Evolutionary conservation across 1,284 basidiomycete species (phyloP), one percentile per base, ranked within the genome.

Genomic region (Melampsora larici-populina): DNA sequence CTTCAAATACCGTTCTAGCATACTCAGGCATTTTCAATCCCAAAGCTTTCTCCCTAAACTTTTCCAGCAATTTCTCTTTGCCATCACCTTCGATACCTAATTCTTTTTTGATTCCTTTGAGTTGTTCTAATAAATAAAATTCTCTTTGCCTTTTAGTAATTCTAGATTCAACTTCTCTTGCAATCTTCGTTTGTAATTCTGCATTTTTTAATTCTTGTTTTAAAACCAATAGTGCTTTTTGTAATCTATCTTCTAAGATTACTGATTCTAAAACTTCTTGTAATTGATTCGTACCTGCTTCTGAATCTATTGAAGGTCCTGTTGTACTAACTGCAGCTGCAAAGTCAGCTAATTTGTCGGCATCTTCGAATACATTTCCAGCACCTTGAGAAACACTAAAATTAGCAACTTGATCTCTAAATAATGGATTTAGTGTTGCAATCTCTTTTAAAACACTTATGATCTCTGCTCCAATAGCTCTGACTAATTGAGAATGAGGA

Each of bases 141-240:
- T 99, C 97, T 79, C 95, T 87, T 84, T 99, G 96, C 18, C 95
- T 88, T 85, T 98, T 98, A 68, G 94, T 94, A 79, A 99, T 97
- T 87, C 97, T 97, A 86, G 87, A 89, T 84, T 99, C 94, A 29
- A 99, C 94, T 81, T 99, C 96, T 58, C 93, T 89, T 17, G 91
- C 91, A 79, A 99, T 92, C 86, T 97, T 97, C 84, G 89, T 91
- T 85, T 98, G 96, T 64, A 98, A 86, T 84, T 98, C 94, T 0
- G 94, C 94, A 82, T 97, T 98, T 85, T 98, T 97, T 49, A 98
- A 88, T 85, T 99, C 96, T 86, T 98, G 98, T 88, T 98, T 98
- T 80, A 99, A 88, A 1, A 99, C 94, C 33, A 95, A 85, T 13
- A 98, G 86, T 0, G 94, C 91, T 84, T 96, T 96, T 79, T 92